A percentile compares a stretch with the other conserved stretches of the same genome.
Conservation (phyloP, 2,329 filamentous ascomycete species). For the Sporothrix curviconia region DNA sequence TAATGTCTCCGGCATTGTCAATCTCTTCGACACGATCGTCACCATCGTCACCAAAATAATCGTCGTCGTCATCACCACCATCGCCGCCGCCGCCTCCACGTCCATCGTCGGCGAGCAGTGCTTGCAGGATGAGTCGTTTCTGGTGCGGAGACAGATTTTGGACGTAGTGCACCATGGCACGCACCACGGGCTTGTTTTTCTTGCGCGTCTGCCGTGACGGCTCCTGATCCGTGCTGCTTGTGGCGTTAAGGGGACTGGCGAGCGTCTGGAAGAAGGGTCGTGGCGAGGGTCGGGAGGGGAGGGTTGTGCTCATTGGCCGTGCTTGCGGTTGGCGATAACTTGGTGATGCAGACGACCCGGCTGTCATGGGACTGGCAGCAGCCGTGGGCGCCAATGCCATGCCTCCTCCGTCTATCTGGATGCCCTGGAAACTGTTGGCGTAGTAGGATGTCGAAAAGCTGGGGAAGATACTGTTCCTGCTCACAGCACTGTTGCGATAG, state of each 20-base stretch:
- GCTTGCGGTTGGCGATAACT: background rate
- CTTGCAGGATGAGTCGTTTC: conserved; percentile 13
- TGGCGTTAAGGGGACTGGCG: background rate
- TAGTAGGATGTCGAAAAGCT: background rate
- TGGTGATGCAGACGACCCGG: background rate
- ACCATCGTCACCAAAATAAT: background rate
- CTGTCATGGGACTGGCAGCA: no score
- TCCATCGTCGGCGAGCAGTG: conserved; percentile 5
- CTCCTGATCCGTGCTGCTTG: background rate
- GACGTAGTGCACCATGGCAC: conserved; percentile 15
- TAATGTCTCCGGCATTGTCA: background rate
- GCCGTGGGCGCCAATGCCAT: background rate
- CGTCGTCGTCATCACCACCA: background rate
- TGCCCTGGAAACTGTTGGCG: background rate
- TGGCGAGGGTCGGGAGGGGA: background rate
- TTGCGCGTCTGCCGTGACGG: conserved; percentile 1
- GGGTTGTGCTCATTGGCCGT: background rate
- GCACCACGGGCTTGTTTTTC: conserved; percentile 10
- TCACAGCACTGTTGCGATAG: background rate
- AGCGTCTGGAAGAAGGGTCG: background rate
- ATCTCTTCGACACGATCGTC: conserved; percentile 7
- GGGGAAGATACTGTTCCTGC: background rate
- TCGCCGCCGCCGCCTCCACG: background rate
- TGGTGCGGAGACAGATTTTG: conserved; percentile 14
- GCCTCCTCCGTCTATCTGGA: background rate